Percentiles rank a stretch among this genome's conserved stretches.
Evolutionary conservation across 257 asterid species (phyloP).

Genomic region (Solanum virginianum): DNA sequence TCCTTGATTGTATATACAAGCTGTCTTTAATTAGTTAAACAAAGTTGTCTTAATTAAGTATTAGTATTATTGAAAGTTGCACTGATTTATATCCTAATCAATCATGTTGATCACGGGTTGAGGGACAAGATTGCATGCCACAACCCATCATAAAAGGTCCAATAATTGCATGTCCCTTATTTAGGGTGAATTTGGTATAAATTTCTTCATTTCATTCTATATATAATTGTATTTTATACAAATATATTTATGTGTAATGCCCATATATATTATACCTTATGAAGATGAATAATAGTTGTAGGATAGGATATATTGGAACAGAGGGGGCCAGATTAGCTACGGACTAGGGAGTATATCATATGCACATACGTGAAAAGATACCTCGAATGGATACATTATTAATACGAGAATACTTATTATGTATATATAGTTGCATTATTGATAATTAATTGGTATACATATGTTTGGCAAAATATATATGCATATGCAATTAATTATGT

Average conservation of each 20-base stretch:
- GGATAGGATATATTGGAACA: background rate
- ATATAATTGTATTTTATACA: background rate
- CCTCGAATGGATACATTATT: background rate
- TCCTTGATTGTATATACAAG: constrained; percentile 12
- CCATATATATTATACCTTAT: background rate
- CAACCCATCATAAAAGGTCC: background rate
- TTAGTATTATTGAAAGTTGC: background rate
- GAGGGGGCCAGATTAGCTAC: background rate
- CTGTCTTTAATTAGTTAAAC: constrained; percentile 2
- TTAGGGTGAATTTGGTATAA: background rate
- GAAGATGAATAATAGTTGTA: background rate
- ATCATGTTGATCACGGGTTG: background rate
- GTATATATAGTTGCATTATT: background rate
- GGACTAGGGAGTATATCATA: background rate
- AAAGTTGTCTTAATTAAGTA: background rate
- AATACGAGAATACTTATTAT: background rate
- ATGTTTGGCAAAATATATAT: background rate
- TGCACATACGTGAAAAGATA: background rate
- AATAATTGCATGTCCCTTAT: background rate
- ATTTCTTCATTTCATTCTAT: background rate
- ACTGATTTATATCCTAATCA: background rate
- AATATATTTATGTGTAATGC: background rate
- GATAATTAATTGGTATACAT: background rate
- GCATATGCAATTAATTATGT: background rate
- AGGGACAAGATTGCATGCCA: background rate